Conservation (phyloP, 2,329 filamentous ascomycete genomes). For the Capronia coronata region DNA sequence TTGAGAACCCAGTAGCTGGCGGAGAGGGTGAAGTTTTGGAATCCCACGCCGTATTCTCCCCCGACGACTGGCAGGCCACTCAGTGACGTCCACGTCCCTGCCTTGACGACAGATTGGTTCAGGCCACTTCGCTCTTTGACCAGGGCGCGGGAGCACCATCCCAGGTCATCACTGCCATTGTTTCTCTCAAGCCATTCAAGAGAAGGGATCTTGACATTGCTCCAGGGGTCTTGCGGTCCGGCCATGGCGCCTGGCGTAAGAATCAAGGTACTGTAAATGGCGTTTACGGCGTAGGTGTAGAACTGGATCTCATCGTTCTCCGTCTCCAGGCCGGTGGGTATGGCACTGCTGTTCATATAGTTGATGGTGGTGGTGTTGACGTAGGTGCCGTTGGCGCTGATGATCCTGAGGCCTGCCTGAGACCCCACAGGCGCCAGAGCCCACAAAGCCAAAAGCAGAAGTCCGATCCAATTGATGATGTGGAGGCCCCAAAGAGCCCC, state of each 20-base stretch:
- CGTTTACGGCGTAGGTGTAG: constrained; percentile 4
- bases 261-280: constrained; percentile 1
- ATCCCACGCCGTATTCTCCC: constrained; percentile 1
- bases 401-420: constrained; percentile 7
- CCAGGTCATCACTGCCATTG: neutral
- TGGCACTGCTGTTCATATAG: constrained; percentile 6
- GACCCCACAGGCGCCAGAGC: constrained; percentile 3
- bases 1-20: constrained; percentile 3
- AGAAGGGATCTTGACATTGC: constrained; percentile 5
- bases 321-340: constrained; percentile 3
- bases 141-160: constrained; percentile 1
- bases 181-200: constrained; percentile 3
- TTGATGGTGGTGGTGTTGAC: constrained; percentile 1
- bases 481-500: neutral
- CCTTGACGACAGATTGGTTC: neutral
- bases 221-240: constrained; percentile 4
- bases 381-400: constrained; percentile 7
- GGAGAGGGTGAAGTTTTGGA: constrained; percentile 3
- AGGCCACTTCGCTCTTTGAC: neutral
- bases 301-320: constrained; percentile 2
- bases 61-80: constrained; percentile 2
- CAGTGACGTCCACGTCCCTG: constrained; percentile 5
- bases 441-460: neutral
- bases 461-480: constrained; percentile 3
- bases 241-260: constrained; percentile 1